phyloP scores from a whole-genome alignment of 106 monocot genomes.

The Gastrodia elata region DNA sequence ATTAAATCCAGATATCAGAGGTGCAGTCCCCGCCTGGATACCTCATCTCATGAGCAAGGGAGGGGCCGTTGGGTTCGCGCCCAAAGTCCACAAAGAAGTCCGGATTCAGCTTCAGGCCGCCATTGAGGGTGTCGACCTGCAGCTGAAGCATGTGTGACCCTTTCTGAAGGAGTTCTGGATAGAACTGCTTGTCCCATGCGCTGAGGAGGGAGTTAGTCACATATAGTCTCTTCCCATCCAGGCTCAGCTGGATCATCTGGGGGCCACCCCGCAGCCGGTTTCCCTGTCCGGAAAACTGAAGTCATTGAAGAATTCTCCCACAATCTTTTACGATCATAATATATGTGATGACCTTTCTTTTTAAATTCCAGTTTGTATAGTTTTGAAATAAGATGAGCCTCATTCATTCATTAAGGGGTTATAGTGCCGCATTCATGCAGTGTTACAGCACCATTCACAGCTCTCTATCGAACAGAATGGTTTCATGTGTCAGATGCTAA shows the following conservation, averaged over 20 bases:
- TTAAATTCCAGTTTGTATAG: no score
- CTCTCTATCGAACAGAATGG: no score
- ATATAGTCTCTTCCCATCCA: conserved; percentile 87
- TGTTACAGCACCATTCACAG: no score
- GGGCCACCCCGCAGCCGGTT: conserved; percentile 79
- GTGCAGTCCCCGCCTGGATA: conserved; percentile 99
- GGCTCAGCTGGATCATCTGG: conserved; percentile 94
- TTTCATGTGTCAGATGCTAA: no score
- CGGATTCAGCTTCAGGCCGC: conserved; percentile 66
- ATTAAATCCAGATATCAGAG: conserved; percentile 91
- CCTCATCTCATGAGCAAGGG: conserved; percentile 98
- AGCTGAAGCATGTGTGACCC: conserved; percentile 92
- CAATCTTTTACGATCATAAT: no score
- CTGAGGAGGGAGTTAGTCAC: conserved; percentile 98
- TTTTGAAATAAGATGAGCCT: no score
- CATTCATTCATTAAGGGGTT: no score
- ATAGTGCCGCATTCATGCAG: no score
- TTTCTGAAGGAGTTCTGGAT: conserved; percentile 63
- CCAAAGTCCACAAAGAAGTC: conserved; percentile 92
- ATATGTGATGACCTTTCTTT: no score
- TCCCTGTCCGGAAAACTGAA: conserved; percentile 30
- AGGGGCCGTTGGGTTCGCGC: conserved; percentile 69
- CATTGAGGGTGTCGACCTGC: conserved; percentile 64
- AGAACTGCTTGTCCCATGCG: conserved; percentile 84
- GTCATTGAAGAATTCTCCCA: no score